Conservation (phyloP, 495 filamentous ascomycete species). For the Aspergillus hancockii region DNA sequence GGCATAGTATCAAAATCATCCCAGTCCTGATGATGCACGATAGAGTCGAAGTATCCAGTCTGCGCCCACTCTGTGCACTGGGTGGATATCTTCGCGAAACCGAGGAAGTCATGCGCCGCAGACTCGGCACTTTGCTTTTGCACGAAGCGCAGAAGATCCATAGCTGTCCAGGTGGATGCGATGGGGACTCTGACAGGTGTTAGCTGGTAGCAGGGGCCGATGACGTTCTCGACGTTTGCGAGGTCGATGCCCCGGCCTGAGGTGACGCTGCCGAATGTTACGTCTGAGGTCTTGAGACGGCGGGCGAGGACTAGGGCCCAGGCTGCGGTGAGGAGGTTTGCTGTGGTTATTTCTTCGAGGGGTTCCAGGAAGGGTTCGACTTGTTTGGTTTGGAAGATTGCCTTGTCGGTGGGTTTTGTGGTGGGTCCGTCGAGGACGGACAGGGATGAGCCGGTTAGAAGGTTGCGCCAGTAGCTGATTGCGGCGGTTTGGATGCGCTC, state of each 20-base stretch:
- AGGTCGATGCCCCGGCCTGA: slow-evolving; percentile 50
- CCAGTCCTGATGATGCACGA: slow-evolving; percentile 40
- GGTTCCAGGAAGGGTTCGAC: slow-evolving; percentile 44
- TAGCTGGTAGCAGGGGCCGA: slow-evolving; percentile 45
- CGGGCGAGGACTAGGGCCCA: slow-evolving; percentile 63
- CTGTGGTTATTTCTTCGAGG: slow-evolving; percentile 53
- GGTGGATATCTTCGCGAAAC: slow-evolving; percentile 31
- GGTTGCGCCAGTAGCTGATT: slow-evolving; percentile 49
- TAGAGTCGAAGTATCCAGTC: slow-evolving; percentile 26
- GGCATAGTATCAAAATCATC: slow-evolving; percentile 39
- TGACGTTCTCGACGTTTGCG: slow-evolving; percentile 43
- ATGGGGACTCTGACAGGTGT: slow-evolving; percentile 37
- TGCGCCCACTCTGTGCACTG: slow-evolving; percentile 27
- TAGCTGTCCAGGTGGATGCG: slow-evolving; percentile 32
- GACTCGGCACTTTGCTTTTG: slow-evolving; percentile 34
- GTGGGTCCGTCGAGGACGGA: slow-evolving; percentile 41
- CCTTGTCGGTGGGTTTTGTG: slow-evolving; percentile 38
- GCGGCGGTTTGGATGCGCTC: slow-evolving; percentile 20
- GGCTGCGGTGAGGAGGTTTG: slow-evolving; percentile 58
- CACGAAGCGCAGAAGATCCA: slow-evolving; percentile 36
- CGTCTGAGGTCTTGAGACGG: slow-evolving; percentile 45
- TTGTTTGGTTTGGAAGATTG: slow-evolving; percentile 37
- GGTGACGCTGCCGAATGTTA: slow-evolving; percentile 63
- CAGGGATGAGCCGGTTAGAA: slow-evolving; percentile 53
- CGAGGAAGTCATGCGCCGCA: slow-evolving; percentile 31